Evolutionary conservation across 164 flowering plant genomes (phyloP).

Genomic region (Amborella trichopoda): DNA sequence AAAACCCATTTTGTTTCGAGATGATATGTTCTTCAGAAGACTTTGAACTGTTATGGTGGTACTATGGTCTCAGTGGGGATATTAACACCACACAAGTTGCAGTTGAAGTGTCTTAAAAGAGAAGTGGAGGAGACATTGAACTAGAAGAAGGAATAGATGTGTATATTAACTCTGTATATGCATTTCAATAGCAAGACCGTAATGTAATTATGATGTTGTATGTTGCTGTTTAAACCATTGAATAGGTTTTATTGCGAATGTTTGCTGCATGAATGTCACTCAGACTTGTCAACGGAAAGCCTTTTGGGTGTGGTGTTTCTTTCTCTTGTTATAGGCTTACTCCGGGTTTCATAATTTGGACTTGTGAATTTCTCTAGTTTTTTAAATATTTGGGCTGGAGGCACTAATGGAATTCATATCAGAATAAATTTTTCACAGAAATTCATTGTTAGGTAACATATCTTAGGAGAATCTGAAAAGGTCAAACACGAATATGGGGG

Average conservation of each 20-base stretch:
- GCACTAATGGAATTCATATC: too few species aligned
- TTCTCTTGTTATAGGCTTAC: too few species aligned
- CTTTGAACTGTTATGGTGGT: slow-evolving; percentile 31
- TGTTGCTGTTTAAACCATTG: slow-evolving; percentile 71
- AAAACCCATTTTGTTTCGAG: slow-evolving; percentile 64
- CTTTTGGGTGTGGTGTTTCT: slow-evolving; percentile 40
- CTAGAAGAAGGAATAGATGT: slow-evolving; percentile 62
- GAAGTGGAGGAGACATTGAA: slow-evolving; percentile 50
- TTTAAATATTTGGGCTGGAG: too few species aligned
- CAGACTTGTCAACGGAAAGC: slow-evolving; percentile 69
- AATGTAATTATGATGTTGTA: slow-evolving; percentile 82
- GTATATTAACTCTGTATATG: slow-evolving; percentile 71
- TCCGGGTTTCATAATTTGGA: too few species aligned
- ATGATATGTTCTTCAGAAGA: slow-evolving; percentile 54
- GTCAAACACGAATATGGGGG: too few species aligned
- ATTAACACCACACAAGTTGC: slow-evolving; percentile 75
- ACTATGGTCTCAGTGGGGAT: slow-evolving; percentile 58
- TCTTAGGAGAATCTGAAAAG: too few species aligned
- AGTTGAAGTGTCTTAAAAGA: slow-evolving; percentile 51
- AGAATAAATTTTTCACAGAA: too few species aligned
- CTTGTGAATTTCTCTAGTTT: too few species aligned
- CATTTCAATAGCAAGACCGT: slow-evolving; percentile 76
- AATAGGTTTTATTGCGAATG: slow-evolving; percentile 73
- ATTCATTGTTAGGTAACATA: too few species aligned
- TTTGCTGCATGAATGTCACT: slow-evolving; percentile 78